Conservation (phyloP, 352 stramenopile genomes). For the Peronospora destructor region DNA sequence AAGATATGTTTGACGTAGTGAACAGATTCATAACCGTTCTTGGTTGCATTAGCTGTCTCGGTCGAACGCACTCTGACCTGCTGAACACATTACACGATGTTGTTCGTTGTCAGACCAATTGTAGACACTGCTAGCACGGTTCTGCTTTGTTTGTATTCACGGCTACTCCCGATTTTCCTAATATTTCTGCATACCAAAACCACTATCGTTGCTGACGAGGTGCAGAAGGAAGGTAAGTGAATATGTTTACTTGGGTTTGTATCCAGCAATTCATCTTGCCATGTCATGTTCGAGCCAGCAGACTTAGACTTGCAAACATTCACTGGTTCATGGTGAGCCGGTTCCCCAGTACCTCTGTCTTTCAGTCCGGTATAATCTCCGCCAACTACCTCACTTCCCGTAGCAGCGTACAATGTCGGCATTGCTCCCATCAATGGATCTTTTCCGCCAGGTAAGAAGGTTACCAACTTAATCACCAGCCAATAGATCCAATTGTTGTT, state of each 20-base stretch:
- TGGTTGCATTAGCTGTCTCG: no score
- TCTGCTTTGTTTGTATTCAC: background rate
- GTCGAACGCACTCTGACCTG: no score
- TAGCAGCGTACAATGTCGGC: constrained; percentile 24
- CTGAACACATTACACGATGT: background rate
- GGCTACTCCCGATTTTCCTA: background rate
- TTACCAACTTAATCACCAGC: constrained; percentile 16
- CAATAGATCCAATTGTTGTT: constrained; percentile 29
- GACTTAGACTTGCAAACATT: constrained; percentile 26
- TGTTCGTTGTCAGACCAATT: background rate
- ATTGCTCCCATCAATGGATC: constrained; percentile 18
- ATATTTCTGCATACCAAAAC: no score
- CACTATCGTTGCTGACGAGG: no score
- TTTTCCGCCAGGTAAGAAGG: constrained; percentile 20
- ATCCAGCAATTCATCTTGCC: no score
- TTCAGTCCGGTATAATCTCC: constrained; percentile 27
- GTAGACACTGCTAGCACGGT: background rate
- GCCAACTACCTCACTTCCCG: constrained; percentile 13
- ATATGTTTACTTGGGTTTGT: no score
- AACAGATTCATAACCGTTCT: background rate
- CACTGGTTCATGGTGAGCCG: constrained; percentile 28
- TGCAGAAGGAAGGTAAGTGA: no score
- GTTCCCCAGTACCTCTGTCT: constrained; percentile 18
- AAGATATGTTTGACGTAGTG: background rate
- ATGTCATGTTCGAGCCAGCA: constrained; percentile 10